Base-by-base conservation (phyloP, 768 basidiomycete genomes). In the Imleria badia region DNA sequence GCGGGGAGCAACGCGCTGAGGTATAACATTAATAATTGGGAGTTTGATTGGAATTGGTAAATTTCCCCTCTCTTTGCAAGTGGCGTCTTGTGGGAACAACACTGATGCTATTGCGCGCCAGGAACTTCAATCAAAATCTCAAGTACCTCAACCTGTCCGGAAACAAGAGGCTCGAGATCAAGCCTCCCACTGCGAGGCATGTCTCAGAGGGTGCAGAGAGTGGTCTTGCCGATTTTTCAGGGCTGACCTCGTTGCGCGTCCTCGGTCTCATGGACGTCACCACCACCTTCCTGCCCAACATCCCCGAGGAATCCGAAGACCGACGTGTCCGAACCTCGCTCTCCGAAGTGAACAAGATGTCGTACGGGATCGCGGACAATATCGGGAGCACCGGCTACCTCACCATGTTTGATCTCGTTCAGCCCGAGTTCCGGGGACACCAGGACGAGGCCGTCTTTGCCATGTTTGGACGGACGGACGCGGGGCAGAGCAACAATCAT, bases 11-110 rank as follows among this genome's bases (percentile, higher is more conserved):
- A 99, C 69, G 72, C 84, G 49, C 76, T 99, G 72, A 92, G 90
- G 80, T 98, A 98, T 73, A 99, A 98, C 68, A 94, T 97, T 62
- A 90, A 92, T 61, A 99, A 99, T 65, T 94, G 88, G 88, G 92
- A 96, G 69, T 98, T 94, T 70, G 97, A 99, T 73, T 98, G 95
- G 95, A 98, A 99, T 69, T 98, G 97, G 96, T 96, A 60, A 45
- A 83, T 22, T 20, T 26, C 1, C 23, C 7, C 19, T 33, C n/a
- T n/a, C 44, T 29, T 36, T 33, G 38, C 26, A 31, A 54, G 8
- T 12, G 4, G 40, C 8, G 12, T 41, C 48, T 14, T 33, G 17
- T 2, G 1, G 2, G 20, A 52, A 20, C 20, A 43, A 30, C 12
- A 46, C 54, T 55, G 39, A 61, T 7, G 2, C 19, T 12, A 5